Base-by-base conservation (phyloP, 1,139 yeast species). In the Taiozyma sp. region DNA sequence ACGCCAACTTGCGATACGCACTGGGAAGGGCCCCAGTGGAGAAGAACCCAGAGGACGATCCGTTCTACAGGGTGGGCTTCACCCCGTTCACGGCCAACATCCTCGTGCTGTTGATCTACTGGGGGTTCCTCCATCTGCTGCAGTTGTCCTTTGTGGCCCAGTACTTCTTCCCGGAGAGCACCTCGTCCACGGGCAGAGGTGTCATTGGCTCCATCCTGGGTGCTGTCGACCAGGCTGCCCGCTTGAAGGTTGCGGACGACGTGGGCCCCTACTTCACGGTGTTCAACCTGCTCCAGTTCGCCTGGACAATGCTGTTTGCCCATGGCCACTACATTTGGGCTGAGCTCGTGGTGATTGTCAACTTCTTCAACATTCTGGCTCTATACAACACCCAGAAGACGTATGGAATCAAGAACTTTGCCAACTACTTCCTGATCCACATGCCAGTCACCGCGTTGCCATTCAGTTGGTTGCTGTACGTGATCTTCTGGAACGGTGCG, bases 401-500 rank as follows among this genome's bases (percentile, higher is more conserved):
- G 2, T 83, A 78, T 62, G 63, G 77, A 38, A 71, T 84, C 62
- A 73, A 74, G 53, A 83, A 84, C 13, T 56, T 80, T 48, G 60
- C 70, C 54, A 72, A 74, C 55, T 83, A 86, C 82, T 54, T 79
- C 39, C 69, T 80, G 48, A 71, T 85, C 50, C 95, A 87, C 66
- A 69, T 81, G 56, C 78, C 91, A n/a, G 74, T 79, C 16, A 74
- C 80, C 16, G 89, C 92, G 1, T 61, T 87, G 61, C 95, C 96
- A 34, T 68, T 87, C 51, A 75, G 88, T 29, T 88, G 96, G 96
- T 70, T 84, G 41, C 66, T 86, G 56, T 85, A 81, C 64, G 84
- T 82, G 29, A 66, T 88, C 43, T 84, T 87, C 71, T 87, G 96
- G 96, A 86, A 86, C 62, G 95, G 96, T 40, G 92, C 96, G 4